These are phyloP conservation scores for Aechmea fasciata DNA, from an alignment of 176 grass and related monocot species.

Conservation along the genomic window DNA sequence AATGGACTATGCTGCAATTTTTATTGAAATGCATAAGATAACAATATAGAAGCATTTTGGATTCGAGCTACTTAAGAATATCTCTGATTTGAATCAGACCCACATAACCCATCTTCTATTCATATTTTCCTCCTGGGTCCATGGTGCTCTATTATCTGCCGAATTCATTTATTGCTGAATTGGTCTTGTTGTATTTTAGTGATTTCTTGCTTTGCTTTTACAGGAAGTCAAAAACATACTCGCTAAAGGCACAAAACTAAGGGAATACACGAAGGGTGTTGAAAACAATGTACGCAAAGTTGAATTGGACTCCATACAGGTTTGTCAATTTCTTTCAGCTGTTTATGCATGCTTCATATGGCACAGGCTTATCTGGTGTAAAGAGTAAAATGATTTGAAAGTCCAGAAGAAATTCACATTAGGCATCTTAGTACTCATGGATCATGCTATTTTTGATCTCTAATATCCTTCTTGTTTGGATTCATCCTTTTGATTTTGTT, in stretches of 20 bases:
- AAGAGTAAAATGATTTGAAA: too few relatives aligned
- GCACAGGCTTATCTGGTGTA: not conserved
- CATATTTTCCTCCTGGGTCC: not conserved
- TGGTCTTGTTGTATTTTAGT: constrained; percentile 6
- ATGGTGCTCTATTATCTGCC: not conserved
- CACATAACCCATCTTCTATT: too few relatives aligned
- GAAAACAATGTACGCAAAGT: constrained; percentile 86
- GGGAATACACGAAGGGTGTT: constrained; percentile 94
- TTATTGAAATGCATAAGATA: too few relatives aligned
- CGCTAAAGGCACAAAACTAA: constrained; percentile 77
- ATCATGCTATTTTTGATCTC: constrained; percentile 1
- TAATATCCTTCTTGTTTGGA: not conserved
- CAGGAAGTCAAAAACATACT: constrained; percentile 93
- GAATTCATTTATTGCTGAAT: not conserved
- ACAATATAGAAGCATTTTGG: too few relatives aligned
- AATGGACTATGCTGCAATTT: too few relatives aligned
- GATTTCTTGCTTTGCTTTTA: not conserved
- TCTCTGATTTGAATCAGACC: too few relatives aligned
- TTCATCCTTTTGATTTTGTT: constrained; percentile 2
- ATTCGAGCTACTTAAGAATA: too few relatives aligned
- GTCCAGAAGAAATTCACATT: not conserved
- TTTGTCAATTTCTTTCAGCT: constrained; percentile 19
- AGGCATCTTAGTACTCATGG: not conserved
- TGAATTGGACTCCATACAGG: constrained; percentile 96
- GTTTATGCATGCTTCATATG: constrained; percentile 4